Evolutionary conservation across 306 rosid genomes (phyloP).

Genomic region (Bauhinia variegata): DNA sequence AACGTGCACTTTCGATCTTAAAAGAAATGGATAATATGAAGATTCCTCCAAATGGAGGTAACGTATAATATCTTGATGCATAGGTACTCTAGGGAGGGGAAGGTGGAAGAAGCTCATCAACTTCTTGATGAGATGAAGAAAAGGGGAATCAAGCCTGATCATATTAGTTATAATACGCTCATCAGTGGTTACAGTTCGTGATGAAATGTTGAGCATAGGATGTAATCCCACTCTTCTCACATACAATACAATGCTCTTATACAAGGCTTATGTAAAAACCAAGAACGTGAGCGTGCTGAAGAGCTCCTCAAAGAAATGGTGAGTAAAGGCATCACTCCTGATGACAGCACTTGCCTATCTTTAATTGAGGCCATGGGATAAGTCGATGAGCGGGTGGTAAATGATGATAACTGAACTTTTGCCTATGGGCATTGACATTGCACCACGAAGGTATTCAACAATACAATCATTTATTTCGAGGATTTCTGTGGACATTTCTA

Average conservation of each 20-base stretch:
- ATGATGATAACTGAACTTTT: constrained; percentile 44
- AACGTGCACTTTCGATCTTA: constrained; percentile 62
- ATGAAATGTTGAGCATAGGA: constrained; percentile 78
- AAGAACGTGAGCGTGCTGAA: constrained; percentile 73
- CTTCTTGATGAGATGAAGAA: constrained; percentile 81
- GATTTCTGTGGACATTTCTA: constrained; percentile 22
- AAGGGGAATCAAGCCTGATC: constrained; percentile 81
- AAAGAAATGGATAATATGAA: constrained; percentile 71
- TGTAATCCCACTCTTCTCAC: constrained; percentile 87
- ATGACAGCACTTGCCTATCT: constrained; percentile 72
- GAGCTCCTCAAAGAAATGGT: constrained; percentile 86
- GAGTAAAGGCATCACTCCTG: constrained; percentile 73
- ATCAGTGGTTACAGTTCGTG: constrained; percentile 82
- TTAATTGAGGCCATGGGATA: constrained; percentile 60
- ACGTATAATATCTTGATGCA: constrained; percentile 90
- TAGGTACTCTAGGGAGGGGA: constrained; percentile 76
- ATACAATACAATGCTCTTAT: constrained; percentile 88
- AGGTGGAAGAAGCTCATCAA: constrained; percentile 82
- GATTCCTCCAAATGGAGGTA: constrained; percentile 74
- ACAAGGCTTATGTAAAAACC: constrained; percentile 71
- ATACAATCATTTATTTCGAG: constrained; percentile 25
- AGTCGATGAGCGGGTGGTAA: constrained; percentile 42
- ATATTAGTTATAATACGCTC: constrained; percentile 79
- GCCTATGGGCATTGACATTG: constrained; percentile 15
- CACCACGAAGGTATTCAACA: constrained; percentile 19